Percentiles rank a stretch among this genome's conserved stretches.
Evolutionary conservation across 2,329 filamentous ascomycete genomes (phyloP).

Genomic region (Sporothrix protearum): DNA sequence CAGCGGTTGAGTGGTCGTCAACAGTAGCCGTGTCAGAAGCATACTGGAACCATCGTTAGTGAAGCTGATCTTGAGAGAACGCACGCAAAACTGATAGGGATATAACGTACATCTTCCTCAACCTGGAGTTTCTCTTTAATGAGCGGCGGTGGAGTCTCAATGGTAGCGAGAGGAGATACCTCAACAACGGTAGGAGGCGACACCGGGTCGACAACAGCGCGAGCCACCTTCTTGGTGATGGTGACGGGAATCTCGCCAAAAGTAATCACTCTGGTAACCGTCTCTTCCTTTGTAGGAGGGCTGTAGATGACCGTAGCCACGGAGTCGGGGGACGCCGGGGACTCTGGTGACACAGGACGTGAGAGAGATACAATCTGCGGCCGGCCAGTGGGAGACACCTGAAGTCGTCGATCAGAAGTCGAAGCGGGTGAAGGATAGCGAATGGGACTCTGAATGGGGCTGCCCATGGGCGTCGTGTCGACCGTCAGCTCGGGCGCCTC

Average conservation of each 20-base stretch:
- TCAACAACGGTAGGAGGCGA: neutral
- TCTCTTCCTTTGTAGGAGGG: neutral
- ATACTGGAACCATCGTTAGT: neutral
- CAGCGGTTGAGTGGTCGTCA: neutral
- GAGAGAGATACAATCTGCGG: neutral
- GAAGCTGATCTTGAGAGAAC: neutral
- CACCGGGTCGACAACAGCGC: neutral
- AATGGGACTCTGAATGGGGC: neutral
- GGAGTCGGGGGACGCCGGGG: neutral
- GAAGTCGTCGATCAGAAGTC: neutral
- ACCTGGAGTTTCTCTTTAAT: neutral
- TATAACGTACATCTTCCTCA: neutral
- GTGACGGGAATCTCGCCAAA: neutral
- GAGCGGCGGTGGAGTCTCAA: neutral
- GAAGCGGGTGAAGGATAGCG: neutral
- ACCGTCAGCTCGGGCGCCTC: neutral
- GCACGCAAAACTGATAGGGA: neutral
- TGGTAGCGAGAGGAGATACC: too few species aligned
- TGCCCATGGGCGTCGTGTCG: neutral
- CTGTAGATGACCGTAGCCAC: neutral
- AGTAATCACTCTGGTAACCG: neutral
- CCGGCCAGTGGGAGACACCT: neutral
- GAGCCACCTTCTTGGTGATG: neutral
- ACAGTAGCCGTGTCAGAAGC: neutral
- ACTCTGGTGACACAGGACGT: neutral